Base-by-base conservation (phyloP, 331 rosid species). In the Erythrophleum ivorense region DNA sequence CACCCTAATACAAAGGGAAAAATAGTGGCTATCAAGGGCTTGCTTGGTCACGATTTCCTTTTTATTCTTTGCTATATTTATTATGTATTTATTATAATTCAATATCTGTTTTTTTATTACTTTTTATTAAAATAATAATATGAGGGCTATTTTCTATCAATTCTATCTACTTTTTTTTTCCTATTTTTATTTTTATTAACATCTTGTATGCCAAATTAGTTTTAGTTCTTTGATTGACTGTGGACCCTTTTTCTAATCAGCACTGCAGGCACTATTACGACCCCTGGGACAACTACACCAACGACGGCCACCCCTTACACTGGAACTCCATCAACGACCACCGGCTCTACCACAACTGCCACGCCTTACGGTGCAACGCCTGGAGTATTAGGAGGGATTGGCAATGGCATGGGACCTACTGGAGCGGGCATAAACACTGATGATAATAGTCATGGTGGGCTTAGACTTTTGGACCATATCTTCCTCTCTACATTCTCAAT, bases 381-480 rank as follows among this genome's bases (percentile, higher is more conserved):
- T 1, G 97, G 96, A 21, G 96, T 90, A 46, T 78, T 89, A 3
- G 98, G 98, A 63, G 98, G 97, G 24, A 92, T 88, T 8, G 91
- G 95, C 38, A 82, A 41, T 9, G 93, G 97, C 7, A 76, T 91
- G 80, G 92, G 91, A 48, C 97, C 98, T 45, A 83, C 97, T 0
- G 98, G 93, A 80, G 24, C 89, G 40, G 96, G 97, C 84, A 81
- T 89, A 52, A 90, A 60, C 76, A 58, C 91, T 0, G 98, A 94
- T 73, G 97, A 87, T 2, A 92, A 91, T 49, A 92, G 94, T 55
- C 82, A 84, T 36, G 89, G 85, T 64, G 97, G 89, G 18, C 49
- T 78, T 16, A 88, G 86, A 21, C 90, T 83, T 50, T 9, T 78
- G 3, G 62, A 58, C 81, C 40, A 34, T 40, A 21, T 60, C 58